These are phyloP conservation scores for Blastobotrys muscicola DNA, from an alignment of 805 yeast species.

Conservation along the genomic window DNA sequence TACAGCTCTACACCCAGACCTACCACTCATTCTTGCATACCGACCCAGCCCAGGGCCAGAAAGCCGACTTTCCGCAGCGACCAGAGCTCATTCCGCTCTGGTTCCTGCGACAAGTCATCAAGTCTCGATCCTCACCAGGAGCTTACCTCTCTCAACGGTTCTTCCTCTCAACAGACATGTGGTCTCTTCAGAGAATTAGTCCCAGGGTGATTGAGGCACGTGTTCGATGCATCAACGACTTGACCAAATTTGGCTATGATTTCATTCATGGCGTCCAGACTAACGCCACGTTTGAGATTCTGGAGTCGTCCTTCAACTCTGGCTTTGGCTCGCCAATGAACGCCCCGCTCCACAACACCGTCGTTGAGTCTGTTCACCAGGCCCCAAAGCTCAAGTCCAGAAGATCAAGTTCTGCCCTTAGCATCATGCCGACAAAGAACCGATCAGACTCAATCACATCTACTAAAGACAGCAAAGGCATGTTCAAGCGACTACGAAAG, in stretches of 20 bases:
- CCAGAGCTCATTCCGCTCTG: slow-evolving; percentile 6
- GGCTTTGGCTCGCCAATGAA: slow-evolving; percentile 6
- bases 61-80: background rate
- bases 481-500: slow-evolving; percentile 6
- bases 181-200: slow-evolving; percentile 5
- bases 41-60: background rate
- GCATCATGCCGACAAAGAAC: too few species aligned
- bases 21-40: slow-evolving; percentile 1
- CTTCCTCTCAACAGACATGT: slow-evolving; percentile 7
- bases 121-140: slow-evolving; percentile 6
- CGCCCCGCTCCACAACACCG: background rate
- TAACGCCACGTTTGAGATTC: slow-evolving; percentile 2
- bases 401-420: too few species aligned
- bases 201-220: slow-evolving; percentile 6
- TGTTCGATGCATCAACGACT: slow-evolving; percentile 4
- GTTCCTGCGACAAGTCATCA: slow-evolving; percentile 9
- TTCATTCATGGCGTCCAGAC: slow-evolving; percentile 2
- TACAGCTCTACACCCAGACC: slow-evolving; percentile 1
- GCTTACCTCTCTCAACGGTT: slow-evolving; percentile 5
- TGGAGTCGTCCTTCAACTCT: slow-evolving; percentile 7
- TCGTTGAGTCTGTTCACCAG: slow-evolving; percentile 1
- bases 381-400: background rate
- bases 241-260: slow-evolving; percentile 7
- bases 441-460: background rate
- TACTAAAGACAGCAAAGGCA: background rate